Evolutionary conservation across 2,329 filamentous ascomycete species (phyloP).

Genomic region (Fusarium domesticum): DNA sequence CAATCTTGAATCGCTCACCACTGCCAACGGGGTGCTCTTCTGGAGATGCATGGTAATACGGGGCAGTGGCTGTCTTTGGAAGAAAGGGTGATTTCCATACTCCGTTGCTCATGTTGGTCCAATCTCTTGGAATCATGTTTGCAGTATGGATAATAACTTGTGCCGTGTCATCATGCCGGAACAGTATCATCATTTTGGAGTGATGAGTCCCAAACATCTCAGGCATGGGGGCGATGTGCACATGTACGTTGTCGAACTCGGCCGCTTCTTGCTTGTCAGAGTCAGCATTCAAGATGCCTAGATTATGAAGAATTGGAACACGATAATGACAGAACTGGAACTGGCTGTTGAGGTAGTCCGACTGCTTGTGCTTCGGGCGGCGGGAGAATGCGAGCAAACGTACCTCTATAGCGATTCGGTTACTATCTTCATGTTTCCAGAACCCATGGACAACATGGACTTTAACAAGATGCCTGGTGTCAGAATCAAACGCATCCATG

Average conservation of each 20-base stretch:
- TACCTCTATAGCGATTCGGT: slow-evolving; percentile 57
- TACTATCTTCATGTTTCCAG: slow-evolving; percentile 64
- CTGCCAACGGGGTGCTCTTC: slow-evolving; percentile 44
- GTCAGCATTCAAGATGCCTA: background rate
- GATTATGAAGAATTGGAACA: background rate
- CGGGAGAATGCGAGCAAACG: slow-evolving; percentile 19
- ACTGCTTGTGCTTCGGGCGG: no score
- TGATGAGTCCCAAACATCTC: slow-evolving; percentile 85
- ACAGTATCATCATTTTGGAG: slow-evolving; percentile 81
- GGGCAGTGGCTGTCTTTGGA: slow-evolving; percentile 40
- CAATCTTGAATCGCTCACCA: slow-evolving; percentile 70
- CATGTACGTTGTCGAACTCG: slow-evolving; percentile 62
- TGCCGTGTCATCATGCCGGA: slow-evolving; percentile 71
- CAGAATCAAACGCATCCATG: slow-evolving; percentile 52
- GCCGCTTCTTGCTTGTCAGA: slow-evolving; percentile 54
- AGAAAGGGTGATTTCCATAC: slow-evolving; percentile 75
- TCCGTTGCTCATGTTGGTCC: slow-evolving; percentile 83
- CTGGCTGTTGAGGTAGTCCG: background rate
- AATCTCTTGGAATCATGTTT: slow-evolving; percentile 86
- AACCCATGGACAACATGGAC: slow-evolving; percentile 60
- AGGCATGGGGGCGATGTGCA: slow-evolving; percentile 74
- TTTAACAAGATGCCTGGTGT: slow-evolving; percentile 47
- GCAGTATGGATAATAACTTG: slow-evolving; percentile 85
- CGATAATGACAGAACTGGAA: background rate
- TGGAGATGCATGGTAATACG: background rate